Base-by-base conservation (phyloP, 257 asterid species). In the Lithospermum erythrorhizon region DNA sequence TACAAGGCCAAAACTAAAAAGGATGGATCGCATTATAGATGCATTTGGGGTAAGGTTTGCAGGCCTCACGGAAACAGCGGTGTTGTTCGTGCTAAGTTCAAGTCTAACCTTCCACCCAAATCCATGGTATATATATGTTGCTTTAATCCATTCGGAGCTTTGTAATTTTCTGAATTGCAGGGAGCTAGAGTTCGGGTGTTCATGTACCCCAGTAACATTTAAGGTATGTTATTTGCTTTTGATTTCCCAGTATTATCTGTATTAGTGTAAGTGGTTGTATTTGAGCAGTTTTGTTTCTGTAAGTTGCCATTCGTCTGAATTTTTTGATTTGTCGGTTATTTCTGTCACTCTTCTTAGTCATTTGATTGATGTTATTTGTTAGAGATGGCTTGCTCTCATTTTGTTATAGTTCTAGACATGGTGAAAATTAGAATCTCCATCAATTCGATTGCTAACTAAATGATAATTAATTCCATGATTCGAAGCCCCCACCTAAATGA, bases 1-100 rank as follows among this genome's bases (percentile, higher is more conserved):
- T 74, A 74, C 79, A 74, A 74, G 62, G 79, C 76, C 21, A 74
- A 70, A 70, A 75, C 70, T 19, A 62, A 62, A 59, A 52, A 62
- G 59, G 32, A 52, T 52, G 66, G 66, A 7, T 49, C 66, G 3
- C 48, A 51, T 23, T 62, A 62, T 19, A 4, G 66, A 21, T 62
- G 66, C 29, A 62, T 62, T 52, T 62, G 78, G 78, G 79, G 79
- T 45, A 74, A 75, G 76, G 79, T 75, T 6, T 30, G 67, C 5
- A 61, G 79, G 53, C 79, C 79, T 9, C 79, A 75, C 19, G 79
- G 79, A 17, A 75, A 75, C 66, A 70, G 70, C 21, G 76, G 80
- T 4, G 74, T 71, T 6, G 76, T 71, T 22, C 74, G 80, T 8
- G 77, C 77, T 0, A 75, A 68, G 62, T 75, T 75, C 66, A 75